phyloP scores from a whole-genome alignment of 176 grass and related monocot species.

The Thalia dealbata region DNA sequence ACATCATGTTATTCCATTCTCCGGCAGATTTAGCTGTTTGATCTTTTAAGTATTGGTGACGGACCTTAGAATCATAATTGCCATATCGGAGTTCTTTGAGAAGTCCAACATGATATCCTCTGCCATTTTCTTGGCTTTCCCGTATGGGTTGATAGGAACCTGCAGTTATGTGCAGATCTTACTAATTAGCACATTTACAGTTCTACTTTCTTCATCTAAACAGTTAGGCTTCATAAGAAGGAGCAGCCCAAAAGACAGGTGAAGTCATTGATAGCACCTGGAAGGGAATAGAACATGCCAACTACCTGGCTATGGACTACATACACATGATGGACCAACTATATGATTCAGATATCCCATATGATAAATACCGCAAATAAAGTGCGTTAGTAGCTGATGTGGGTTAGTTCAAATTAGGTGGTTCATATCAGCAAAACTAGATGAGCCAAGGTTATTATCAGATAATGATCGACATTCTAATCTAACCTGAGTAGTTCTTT shows the following conservation, averaged over 20 bases:
- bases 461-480: too few species aligned
- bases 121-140: conserved; percentile 97
- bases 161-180: conserved; percentile 21
- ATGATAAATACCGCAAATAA: too few species aligned
- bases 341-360: too few species aligned
- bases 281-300: neutral
- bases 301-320: neutral
- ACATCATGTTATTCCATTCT: neutral
- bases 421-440: neutral
- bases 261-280: neutral
- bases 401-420: neutral
- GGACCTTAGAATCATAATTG: conserved; percentile 93
- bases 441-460: neutral
- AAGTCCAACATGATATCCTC: conserved; percentile 98
- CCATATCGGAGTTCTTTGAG: conserved; percentile 73
- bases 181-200: too few species aligned
- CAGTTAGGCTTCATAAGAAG: neutral
- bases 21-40: neutral
- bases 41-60: neutral
- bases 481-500: conserved; percentile 73
- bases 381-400: neutral
- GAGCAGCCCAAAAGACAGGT: neutral
- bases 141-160: conserved; percentile 86
- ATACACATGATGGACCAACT: neutral
- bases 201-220: too few species aligned